Base-by-base conservation (phyloP, 306 rosid species). In the Quercus suber region DNA sequence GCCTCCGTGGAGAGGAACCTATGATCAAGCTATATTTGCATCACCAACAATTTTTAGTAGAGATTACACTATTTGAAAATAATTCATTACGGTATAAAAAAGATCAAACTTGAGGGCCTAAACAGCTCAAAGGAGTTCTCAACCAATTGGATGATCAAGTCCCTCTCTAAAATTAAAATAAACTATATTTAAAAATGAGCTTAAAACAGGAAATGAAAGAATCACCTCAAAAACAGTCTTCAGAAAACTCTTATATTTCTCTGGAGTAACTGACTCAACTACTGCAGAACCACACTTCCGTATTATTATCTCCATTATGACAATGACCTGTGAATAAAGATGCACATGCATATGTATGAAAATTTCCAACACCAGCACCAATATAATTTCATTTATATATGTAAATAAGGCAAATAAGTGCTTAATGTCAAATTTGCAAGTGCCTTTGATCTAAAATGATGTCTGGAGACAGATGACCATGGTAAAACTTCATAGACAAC, bases 401-500 rank as follows among this genome's bases (percentile, higher is more conserved):
- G 45, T 37, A 41, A 41, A 41, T 63, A 63, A 63, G 41, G 45
- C 0, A 21, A 73, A 27, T 12, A n/a, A 64, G 59, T 28, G 10
- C 73, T 72, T 70, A 76, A 55, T 56, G 75, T 65, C 23, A 71
- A 78, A 80, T 58, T 69, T 73, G 74, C 51, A 80, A 86, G 77
- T 88, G 79, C 99, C 97, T 95, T 95, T 65, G 91, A 86, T 85
- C 83, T 87, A 85, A 95, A 92, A 88, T 95, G 98, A 78, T 95
- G 84, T 77, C 97, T 88, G 37, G 97, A 91, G 83, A 90, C 91
- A 70, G 91, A 75, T 0, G 98, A 91, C 99, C 97, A 95, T 25
- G 89, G 95, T 52, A 95, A 84, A 78, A 84, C 87, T 75, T 80
- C 91, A 76, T 79, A 56, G 80, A 89, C 82, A 73, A 91, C 75